phyloP scores from a whole-genome alignment of 805 yeast species.

The Torulaspora franciscae region DNA sequence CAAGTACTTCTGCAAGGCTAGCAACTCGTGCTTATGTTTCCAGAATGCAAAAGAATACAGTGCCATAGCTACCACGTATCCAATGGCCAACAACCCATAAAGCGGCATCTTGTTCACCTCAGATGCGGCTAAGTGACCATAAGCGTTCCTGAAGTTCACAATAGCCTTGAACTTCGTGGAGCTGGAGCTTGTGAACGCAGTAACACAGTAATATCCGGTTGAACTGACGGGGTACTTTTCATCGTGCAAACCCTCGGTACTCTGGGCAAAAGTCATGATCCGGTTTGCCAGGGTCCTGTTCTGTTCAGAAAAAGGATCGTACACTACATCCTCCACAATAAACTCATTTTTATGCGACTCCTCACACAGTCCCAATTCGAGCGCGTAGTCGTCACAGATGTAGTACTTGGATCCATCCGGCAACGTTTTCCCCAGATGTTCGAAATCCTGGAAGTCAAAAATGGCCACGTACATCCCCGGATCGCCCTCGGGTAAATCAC shows the following conservation, averaged over 20 bases:
- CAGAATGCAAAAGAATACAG: constrained; percentile 80
- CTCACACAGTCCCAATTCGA: constrained; percentile 53
- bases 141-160: constrained; percentile 87
- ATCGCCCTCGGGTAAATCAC: constrained; percentile 30
- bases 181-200: constrained; percentile 50
- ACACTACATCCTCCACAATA: constrained; percentile 44
- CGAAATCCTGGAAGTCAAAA: constrained; percentile 79
- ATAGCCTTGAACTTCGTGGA: constrained; percentile 51
- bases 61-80: constrained; percentile 77
- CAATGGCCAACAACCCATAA: constrained; percentile 78
- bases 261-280: constrained; percentile 52
- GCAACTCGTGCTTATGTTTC: constrained; percentile 77
- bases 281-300: constrained; percentile 51
- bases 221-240: constrained; percentile 58
- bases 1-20: constrained; percentile 86
- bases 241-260: constrained; percentile 54
- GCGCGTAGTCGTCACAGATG: constrained; percentile 69
- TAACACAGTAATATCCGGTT: constrained; percentile 92
- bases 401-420: constrained; percentile 48
- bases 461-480: constrained; percentile 60
- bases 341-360: constrained; percentile 54
- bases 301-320: constrained; percentile 44
- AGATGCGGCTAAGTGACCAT: constrained; percentile 81
- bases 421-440: constrained; percentile 53
- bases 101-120: constrained; percentile 88